Percentiles rank a stretch among this genome's conserved stretches.
Conservation (phyloP, 176 grass and related monocot species). For the Musa acuminata region DNA sequence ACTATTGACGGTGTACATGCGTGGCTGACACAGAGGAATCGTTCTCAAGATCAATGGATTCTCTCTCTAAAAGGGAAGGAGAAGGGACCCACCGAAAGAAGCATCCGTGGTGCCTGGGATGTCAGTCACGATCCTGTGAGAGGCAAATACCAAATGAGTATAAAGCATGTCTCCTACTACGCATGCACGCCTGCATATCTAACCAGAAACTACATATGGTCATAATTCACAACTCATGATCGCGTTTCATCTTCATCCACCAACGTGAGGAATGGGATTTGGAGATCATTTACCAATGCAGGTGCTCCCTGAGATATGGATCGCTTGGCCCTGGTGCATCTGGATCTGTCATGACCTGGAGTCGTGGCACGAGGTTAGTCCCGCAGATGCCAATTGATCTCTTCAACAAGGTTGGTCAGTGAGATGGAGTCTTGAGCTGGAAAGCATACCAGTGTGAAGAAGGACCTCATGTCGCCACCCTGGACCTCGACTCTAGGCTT, state of each 20-base stretch:
- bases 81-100: constrained; percentile 58
- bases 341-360: constrained; percentile 93
- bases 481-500: constrained; percentile 77
- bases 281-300: constrained; percentile 61
- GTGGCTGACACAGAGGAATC: no score
- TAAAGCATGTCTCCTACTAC: no score
- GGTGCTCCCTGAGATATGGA: constrained; percentile 80
- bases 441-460: constrained; percentile 73
- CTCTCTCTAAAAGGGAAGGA: not conserved
- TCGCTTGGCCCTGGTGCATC: constrained; percentile 94
- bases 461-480: constrained; percentile 60
- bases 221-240: not conserved
- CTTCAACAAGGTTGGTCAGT: not conserved
- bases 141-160: not conserved
- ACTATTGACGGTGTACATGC: no score
- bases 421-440: not conserved
- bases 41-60: no score
- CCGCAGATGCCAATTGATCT: constrained; percentile 1
- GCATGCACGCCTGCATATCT: no score
- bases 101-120: constrained; percentile 91
- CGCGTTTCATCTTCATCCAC: not conserved
- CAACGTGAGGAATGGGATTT: not conserved
- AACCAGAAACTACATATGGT: not conserved
- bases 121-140: constrained; percentile 78
- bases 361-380: not conserved